A percentile compares a stretch with the other conserved stretches of the same genome.
These are phyloP conservation scores for Puccinia triticina DNA, from an alignment of 1,284 basidiomycete genomes.

Conservation along the genomic window DNA sequence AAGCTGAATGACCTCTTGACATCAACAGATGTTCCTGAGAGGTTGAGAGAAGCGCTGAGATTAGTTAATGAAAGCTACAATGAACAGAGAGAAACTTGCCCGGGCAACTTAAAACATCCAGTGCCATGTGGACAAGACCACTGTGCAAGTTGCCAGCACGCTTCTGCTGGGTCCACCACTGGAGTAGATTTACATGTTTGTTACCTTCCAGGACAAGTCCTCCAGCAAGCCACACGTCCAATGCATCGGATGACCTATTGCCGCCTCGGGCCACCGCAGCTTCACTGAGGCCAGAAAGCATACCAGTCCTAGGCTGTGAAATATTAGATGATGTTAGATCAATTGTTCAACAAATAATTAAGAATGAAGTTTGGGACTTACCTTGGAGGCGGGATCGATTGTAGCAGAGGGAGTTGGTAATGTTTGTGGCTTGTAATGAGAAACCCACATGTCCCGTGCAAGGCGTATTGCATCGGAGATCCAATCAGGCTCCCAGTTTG, in stretches of 20 bases:
- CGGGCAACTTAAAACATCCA: conserved; percentile 10
- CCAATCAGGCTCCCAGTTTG: too few relatives aligned
- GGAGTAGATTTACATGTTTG: background rate
- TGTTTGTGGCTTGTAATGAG: too few relatives aligned
- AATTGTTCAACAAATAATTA: background rate
- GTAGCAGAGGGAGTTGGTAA: background rate
- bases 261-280: background rate
- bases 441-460: too few relatives aligned
- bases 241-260: background rate
- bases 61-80: background rate
- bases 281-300: too few relatives aligned
- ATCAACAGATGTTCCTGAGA: conserved; percentile 1
- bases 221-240: background rate
- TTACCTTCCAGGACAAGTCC: background rate
- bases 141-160: too few relatives aligned
- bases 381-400: background rate
- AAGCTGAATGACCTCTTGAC: too few relatives aligned
- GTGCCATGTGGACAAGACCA: too few relatives aligned
- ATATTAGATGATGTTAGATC: background rate
- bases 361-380: too few relatives aligned
- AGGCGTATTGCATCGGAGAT: too few relatives aligned
- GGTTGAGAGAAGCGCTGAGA: background rate
- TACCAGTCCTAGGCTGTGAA: background rate
- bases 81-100: background rate
- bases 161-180: too few relatives aligned